phyloP scores from a whole-genome alignment of 345 rosid genomes.

The Lepidium sativum region DNA sequence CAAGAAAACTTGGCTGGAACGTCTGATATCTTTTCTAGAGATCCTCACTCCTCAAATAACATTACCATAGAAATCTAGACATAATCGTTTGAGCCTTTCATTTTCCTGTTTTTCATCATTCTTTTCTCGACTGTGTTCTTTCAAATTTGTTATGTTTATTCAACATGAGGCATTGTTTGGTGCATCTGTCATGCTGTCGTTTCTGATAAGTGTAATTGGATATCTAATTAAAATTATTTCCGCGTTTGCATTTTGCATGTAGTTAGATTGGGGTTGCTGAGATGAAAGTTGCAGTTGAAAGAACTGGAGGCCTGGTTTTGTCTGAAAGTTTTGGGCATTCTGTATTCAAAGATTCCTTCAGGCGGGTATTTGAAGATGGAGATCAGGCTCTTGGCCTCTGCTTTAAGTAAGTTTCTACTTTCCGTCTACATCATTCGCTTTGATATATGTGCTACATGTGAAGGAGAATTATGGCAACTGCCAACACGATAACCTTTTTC shows the following conservation, averaged over 20 bases:
- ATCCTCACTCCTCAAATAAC: background rate
- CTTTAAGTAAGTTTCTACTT: slow-evolving; percentile 52
- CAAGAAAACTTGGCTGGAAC: background rate
- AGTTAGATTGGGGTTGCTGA: slow-evolving; percentile 69
- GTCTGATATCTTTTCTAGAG: background rate
- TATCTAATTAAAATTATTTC: background rate
- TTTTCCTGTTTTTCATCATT: background rate
- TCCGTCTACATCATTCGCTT: background rate
- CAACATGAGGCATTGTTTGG: background rate
- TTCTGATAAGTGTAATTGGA: background rate
- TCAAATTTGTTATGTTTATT: background rate
- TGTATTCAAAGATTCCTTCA: slow-evolving; percentile 62
- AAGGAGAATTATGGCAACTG: background rate
- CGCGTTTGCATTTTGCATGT: background rate
- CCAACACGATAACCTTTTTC: background rate
- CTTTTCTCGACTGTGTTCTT: background rate
- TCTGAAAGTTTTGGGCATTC: slow-evolving; percentile 83
- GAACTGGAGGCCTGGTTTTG: slow-evolving; percentile 71
- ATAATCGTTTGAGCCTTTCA: background rate
- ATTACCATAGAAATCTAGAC: background rate
- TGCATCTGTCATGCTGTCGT: background rate
- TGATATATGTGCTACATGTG: background rate
- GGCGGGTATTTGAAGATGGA: slow-evolving; percentile 61
- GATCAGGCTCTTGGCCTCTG: slow-evolving; percentile 78
- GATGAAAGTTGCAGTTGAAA: slow-evolving; percentile 69